phyloP scores from a whole-genome alignment of 768 basidiomycete genomes.

The Crucibulum laeve region DNA sequence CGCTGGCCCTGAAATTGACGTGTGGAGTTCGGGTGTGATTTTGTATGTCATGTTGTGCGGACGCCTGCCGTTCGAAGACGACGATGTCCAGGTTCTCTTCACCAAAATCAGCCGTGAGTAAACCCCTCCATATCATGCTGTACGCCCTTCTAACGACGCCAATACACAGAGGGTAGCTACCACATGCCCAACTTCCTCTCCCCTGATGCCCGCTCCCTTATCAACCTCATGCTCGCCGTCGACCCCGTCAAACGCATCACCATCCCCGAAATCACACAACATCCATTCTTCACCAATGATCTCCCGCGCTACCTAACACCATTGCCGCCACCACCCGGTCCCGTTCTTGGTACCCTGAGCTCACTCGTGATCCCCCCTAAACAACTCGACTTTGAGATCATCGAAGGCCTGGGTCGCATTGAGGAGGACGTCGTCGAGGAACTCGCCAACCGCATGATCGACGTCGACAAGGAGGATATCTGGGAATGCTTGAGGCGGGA shows the following conservation, averaged over 20 bases:
- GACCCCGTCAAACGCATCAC: conserved; percentile 96
- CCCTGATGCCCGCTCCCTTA: conserved; percentile 71
- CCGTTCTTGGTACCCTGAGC: conserved; percentile 70
- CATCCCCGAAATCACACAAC: conserved; percentile 83
- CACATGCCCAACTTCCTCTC: conserved; percentile 82
- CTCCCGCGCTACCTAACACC: conserved; percentile 85
- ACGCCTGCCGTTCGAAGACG: conserved; percentile 94
- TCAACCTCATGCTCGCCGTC: conserved; percentile 86
- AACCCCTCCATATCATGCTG: neutral
- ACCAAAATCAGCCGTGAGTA: conserved; percentile 86
- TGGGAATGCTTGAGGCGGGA: conserved; percentile 82
- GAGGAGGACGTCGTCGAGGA: conserved; percentile 91
- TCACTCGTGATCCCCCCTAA: conserved; percentile 68
- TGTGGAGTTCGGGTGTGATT: conserved; percentile 99
- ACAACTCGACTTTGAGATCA: conserved; percentile 74
- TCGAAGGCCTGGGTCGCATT: conserved; percentile 88
- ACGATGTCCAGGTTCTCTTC: conserved; percentile 89
- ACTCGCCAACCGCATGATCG: conserved; percentile 64
- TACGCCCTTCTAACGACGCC: neutral
- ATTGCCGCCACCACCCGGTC: conserved; percentile 72
- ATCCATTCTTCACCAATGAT: conserved; percentile 87
- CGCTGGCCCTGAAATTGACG: conserved; percentile 97
- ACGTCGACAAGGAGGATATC: conserved; percentile 78
- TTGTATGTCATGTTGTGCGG: conserved; percentile 98
- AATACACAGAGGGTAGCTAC: conserved; percentile 71